phyloP scores from a whole-genome alignment of 345 rosid species.

The Nasturtium officinale region DNA sequence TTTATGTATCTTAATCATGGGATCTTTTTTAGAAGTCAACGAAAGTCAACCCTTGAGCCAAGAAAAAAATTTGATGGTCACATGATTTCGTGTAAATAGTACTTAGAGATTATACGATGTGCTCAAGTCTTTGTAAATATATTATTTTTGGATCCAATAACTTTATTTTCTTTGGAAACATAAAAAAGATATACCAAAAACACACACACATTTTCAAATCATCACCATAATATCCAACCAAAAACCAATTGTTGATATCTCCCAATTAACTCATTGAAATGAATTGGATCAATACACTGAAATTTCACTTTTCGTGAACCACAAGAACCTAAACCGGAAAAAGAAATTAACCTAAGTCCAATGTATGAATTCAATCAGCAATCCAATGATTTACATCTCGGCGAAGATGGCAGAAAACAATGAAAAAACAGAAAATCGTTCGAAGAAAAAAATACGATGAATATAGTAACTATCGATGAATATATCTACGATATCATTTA shows the following conservation, averaged over 20 bases:
- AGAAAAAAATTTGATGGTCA: background rate
- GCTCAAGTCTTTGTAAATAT: conserved; percentile 26
- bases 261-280: too few relatives aligned
- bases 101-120: conserved; percentile 2
- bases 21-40: conserved; percentile 15
- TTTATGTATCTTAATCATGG: conserved; percentile 1
- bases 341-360: background rate
- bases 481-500: too few relatives aligned
- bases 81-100: conserved; percentile 35
- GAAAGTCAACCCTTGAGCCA: conserved; percentile 13
- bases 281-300: too few relatives aligned
- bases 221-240: background rate
- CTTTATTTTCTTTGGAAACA: background rate
- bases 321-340: background rate
- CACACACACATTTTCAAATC: background rate
- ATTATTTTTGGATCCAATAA: background rate
- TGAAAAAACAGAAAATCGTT: background rate
- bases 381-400: background rate
- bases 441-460: too few relatives aligned
- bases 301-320: background rate
- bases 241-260: background rate
- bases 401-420: background rate
- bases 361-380: background rate
- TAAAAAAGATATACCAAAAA: background rate
- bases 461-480: too few relatives aligned